Base-by-base conservation (phyloP, 176 grass and related monocot species). In the Oryza brachyantha region DNA sequence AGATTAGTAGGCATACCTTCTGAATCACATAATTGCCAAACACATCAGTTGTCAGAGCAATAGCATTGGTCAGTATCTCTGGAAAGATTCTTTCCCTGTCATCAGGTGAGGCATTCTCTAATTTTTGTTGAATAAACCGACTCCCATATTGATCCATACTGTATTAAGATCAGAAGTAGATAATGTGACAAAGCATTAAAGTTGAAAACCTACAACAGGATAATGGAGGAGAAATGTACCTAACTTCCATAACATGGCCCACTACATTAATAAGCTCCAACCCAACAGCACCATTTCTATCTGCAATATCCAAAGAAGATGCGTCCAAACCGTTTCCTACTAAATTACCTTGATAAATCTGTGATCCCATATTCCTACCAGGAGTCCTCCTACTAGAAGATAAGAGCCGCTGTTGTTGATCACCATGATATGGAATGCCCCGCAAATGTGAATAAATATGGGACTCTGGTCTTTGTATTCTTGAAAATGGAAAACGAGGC, bases 11-110 rank as follows among this genome's bases (percentile, higher is more conserved):
- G 35, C 26, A 17, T 71, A 95, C 96, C 86, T 99, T 99, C 84
- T 99, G 96, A 61, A 99, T 95, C 26, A 99, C 96, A 93, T 99
- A 99, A 90, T 99, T 99, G 80, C 92, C 96, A 70, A 99, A 99
- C 40, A 99, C 96, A 86, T 95, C 92, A 64, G 96, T 99, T 87
- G 93, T 99, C 29, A 99, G 81, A 84, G 88, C 62, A 85, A 89
- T 91, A 67, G 78, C 96, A 90, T 95, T 84, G 63, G 88, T 76
- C 60, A 99, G 84, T 80, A 99, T 99, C 79, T 99, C 96, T 39
- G 96, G 96, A 77, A 99, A 99, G 42, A 99, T 93, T 80, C 89
- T 91, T 34, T 91, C 89, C 68, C 90, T 90, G 25, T 93, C 92
- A 38, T 95, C 96, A 37, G 66, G 32, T 64, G 96, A 88, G 40